phyloP scores from a whole-genome alignment of 306 rosid species.

The Mimosa bimucronata region DNA sequence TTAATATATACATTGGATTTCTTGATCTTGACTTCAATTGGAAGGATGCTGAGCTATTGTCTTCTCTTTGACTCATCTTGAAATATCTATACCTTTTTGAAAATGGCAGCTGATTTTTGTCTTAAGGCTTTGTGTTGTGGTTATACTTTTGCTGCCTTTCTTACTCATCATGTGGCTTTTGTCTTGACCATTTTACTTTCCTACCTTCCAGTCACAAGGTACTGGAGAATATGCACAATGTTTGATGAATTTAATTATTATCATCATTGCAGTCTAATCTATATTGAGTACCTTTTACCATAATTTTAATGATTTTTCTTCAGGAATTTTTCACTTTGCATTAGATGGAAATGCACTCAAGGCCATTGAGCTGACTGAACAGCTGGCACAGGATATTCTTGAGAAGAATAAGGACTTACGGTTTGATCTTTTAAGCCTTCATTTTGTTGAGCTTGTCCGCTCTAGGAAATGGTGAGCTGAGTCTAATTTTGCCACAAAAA shows the following conservation, averaged over 20 bases:
- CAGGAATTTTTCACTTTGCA: slow-evolving; percentile 72
- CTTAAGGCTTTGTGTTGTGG: slow-evolving; percentile 17
- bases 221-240: slow-evolving; percentile 16
- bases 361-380: slow-evolving; percentile 87
- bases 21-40: slow-evolving; percentile 16
- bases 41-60: slow-evolving; percentile 11
- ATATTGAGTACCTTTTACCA: slow-evolving; percentile 23
- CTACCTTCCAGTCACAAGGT: slow-evolving; percentile 3
- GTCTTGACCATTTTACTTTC: slow-evolving; percentile 14
- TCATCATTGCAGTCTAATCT: slow-evolving; percentile 12
- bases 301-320: slow-evolving; percentile 30
- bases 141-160: neutral
- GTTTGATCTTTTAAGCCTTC: slow-evolving; percentile 92
- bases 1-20: slow-evolving; percentile 16
- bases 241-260: slow-evolving; percentile 4
- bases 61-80: neutral
- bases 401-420: slow-evolving; percentile 76
- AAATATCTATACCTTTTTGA: slow-evolving; percentile 11
- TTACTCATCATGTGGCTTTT: slow-evolving; percentile 11
- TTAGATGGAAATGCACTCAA: slow-evolving; percentile 78
- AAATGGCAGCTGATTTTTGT: slow-evolving; percentile 23
- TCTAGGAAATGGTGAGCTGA: slow-evolving; percentile 76
- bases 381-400: slow-evolving; percentile 66
- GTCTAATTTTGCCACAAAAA: slow-evolving; percentile 20
- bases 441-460: slow-evolving; percentile 84